Conservation (phyloP, 2,329 filamentous ascomycete genomes). For the Stromatinia cepivora region DNA sequence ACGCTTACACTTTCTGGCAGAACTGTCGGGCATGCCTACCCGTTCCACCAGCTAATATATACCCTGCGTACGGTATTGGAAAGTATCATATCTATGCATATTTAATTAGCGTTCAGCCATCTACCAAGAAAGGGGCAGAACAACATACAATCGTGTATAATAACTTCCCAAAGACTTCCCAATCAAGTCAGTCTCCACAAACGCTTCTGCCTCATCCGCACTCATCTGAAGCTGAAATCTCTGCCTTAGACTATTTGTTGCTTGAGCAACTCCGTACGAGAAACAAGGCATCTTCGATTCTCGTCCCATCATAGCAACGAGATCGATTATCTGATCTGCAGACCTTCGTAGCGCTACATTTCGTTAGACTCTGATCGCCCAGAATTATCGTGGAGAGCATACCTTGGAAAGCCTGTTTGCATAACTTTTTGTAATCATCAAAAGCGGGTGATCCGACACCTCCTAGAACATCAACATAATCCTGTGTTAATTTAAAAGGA, state of each 20-base stretch:
- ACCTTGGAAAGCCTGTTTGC: slow-evolving; percentile 83
- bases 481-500: slow-evolving; percentile 82
- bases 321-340: slow-evolving; percentile 76
- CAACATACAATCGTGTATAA: slow-evolving; percentile 75
- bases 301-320: slow-evolving; percentile 81
- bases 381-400: slow-evolving; percentile 34
- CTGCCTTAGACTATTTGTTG: slow-evolving; percentile 67
- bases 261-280: slow-evolving; percentile 69
- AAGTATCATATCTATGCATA: slow-evolving; percentile 69
- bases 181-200: slow-evolving; percentile 77
- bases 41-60: slow-evolving; percentile 61
- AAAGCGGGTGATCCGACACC: slow-evolving; percentile 69
- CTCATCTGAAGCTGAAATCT: slow-evolving; percentile 81
- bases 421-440: slow-evolving; percentile 73
- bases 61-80: slow-evolving; percentile 84
- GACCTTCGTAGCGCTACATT: slow-evolving; percentile 67
- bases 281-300: slow-evolving; percentile 86
- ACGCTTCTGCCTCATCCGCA: slow-evolving; percentile 76
- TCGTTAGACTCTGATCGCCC: slow-evolving; percentile 14
- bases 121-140: background rate
- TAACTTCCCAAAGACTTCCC: slow-evolving; percentile 83
- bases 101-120: slow-evolving; percentile 22
- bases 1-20: background rate
- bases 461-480: slow-evolving; percentile 82
- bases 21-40: background rate